Conservation (phyloP, 2,329 filamentous ascomycete genomes). For the Tolypocladium cylindrosporum region DNA sequence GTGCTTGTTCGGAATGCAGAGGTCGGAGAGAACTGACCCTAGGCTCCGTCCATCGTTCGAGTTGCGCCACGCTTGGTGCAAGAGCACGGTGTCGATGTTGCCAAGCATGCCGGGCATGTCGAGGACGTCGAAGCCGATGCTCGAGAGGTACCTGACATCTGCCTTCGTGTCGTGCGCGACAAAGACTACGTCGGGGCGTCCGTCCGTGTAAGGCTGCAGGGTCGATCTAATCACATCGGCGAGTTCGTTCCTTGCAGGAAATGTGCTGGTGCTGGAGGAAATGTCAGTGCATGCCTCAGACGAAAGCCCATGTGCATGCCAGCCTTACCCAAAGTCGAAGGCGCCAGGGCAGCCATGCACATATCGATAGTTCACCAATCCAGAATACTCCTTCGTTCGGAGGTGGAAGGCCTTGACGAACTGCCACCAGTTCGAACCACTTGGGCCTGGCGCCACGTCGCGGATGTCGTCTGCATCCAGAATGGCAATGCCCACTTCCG, state of each 20-base stretch:
- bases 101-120: slow-evolving; percentile 46
- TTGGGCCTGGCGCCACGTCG: slow-evolving; percentile 45
- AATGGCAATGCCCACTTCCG: slow-evolving; percentile 77
- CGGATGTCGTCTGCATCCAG: slow-evolving; percentile 58
- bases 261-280: slow-evolving; percentile 27
- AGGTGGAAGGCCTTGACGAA: slow-evolving; percentile 65
- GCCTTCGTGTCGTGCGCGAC: slow-evolving; percentile 64
- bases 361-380: slow-evolving; percentile 57
- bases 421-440: slow-evolving; percentile 56
- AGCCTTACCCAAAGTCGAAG: slow-evolving; percentile 66
- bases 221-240: slow-evolving; percentile 23
- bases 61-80: slow-evolving; percentile 56
- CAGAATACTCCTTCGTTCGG: slow-evolving; percentile 58
- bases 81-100: slow-evolving; percentile 59
- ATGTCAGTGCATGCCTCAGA: slow-evolving; percentile 5
- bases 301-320: background rate
- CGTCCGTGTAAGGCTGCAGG: slow-evolving; percentile 19
- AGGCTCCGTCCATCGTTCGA: slow-evolving; percentile 47
- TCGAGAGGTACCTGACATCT: slow-evolving; percentile 60
- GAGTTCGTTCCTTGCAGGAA: slow-evolving; percentile 25
- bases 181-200: slow-evolving; percentile 51
- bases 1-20: slow-evolving; percentile 53
- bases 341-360: slow-evolving; percentile 62
- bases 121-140: slow-evolving; percentile 52
- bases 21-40: slow-evolving; percentile 46